Percentiles rank a stretch among this genome's conserved stretches.
Evolutionary conservation across 768 basidiomycete species (phyloP).

Genomic region (Kwoniella bestiolae): DNA sequence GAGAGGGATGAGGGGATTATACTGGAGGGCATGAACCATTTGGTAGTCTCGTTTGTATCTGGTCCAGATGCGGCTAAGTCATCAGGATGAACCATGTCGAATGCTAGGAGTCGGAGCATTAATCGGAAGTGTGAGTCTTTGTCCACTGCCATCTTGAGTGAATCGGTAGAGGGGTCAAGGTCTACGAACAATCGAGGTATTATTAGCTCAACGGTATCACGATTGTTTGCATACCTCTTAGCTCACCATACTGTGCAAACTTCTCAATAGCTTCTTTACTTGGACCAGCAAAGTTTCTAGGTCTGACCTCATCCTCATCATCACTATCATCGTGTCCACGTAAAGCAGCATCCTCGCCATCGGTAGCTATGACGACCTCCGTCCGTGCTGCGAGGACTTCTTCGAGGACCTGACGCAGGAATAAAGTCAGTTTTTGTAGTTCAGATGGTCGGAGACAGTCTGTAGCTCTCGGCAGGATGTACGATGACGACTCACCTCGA

Average conservation of each 20-base stretch:
- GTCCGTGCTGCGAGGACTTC: constrained; percentile 55
- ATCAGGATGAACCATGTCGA: constrained; percentile 57
- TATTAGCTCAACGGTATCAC: background rate
- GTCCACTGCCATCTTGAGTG: constrained; percentile 75
- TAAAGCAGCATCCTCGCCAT: constrained; percentile 39
- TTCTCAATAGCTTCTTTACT: constrained; percentile 73
- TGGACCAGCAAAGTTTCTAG: constrained; percentile 58
- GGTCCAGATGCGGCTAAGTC: background rate
- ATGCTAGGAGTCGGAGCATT: constrained; percentile 77
- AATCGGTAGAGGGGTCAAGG: constrained; percentile 75
- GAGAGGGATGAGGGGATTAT: constrained; percentile 71
- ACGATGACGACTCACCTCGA: constrained; percentile 67
- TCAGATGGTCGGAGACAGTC: background rate
- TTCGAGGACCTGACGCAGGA: constrained; percentile 25
- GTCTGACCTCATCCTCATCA: constrained; percentile 39
- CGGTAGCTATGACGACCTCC: constrained; percentile 57
- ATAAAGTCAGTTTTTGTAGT: background rate
- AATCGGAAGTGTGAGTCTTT: constrained; percentile 81
- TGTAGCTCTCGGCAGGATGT: background rate
- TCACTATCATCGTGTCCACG: constrained; percentile 36
- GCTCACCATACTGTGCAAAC: constrained; percentile 76
- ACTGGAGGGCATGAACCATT: constrained; percentile 83
- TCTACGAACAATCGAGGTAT: constrained; percentile 59
- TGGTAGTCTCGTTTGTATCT: background rate
- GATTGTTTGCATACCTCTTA: background rate